These are phyloP conservation scores for Croton setiger DNA, from an alignment of 441 rosid genomes.

Conservation along the genomic window DNA sequence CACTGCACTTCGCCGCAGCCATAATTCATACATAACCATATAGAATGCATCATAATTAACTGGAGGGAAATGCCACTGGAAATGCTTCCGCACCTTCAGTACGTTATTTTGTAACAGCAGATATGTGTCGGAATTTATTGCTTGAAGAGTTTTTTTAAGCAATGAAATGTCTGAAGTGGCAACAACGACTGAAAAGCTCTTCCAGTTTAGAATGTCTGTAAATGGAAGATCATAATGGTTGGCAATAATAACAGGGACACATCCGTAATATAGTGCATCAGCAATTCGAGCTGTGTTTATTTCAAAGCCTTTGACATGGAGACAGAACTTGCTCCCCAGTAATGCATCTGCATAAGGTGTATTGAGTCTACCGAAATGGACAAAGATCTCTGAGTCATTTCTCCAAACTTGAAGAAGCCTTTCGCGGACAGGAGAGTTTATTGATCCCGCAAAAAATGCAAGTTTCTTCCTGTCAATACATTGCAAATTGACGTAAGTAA, in stretches of 20 bases:
- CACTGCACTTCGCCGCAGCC: slow-evolving; percentile 52
- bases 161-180: slow-evolving; percentile 51
- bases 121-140: slow-evolving; percentile 28
- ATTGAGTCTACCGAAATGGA: slow-evolving; percentile 41
- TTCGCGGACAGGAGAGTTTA: slow-evolving; percentile 55
- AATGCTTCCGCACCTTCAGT: slow-evolving; percentile 54
- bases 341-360: slow-evolving; percentile 50
- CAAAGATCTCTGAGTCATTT: slow-evolving; percentile 50
- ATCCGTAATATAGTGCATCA: slow-evolving; percentile 51
- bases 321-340: slow-evolving; percentile 62
- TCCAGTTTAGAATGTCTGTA: slow-evolving; percentile 54
- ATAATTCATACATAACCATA: slow-evolving; percentile 60
- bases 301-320: slow-evolving; percentile 69
- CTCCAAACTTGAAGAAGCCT: slow-evolving; percentile 46
- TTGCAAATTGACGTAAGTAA: slow-evolving; percentile 1
- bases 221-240: slow-evolving; percentile 65
- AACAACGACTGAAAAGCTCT: slow-evolving; percentile 48
- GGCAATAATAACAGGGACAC: slow-evolving; percentile 57
- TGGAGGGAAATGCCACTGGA: slow-evolving; percentile 49
- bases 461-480: slow-evolving; percentile 46
- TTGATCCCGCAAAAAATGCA: slow-evolving; percentile 60
- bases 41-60: slow-evolving; percentile 49
- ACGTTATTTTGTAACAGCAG: slow-evolving; percentile 37
- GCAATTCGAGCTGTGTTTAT: slow-evolving; percentile 60
- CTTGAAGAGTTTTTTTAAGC: slow-evolving; percentile 47